Base-by-base conservation (phyloP, 140 eudicot genomes). In the Anethum foeniculum region DNA sequence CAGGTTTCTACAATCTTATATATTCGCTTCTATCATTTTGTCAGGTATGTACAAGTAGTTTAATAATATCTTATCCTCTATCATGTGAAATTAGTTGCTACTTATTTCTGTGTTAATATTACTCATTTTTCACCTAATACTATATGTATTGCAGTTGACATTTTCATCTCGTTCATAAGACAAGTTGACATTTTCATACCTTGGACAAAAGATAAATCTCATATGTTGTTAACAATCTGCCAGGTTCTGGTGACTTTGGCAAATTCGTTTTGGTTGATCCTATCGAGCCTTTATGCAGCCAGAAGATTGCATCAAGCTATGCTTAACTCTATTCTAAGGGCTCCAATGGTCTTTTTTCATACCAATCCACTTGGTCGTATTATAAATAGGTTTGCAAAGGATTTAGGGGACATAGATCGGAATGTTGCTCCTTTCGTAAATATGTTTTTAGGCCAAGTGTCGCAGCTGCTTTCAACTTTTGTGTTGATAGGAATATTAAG, bases 321-420 rank as follows among this genome's bases (percentile, higher is more conserved):
- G 97, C 92, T 95, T 39, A 75, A 72, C 54, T 82, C 99, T 69
- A 88, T 92, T 75, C 81, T 95, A 58, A 88, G 93, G 89, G 98
- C 98, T 81, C 98, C 99, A 5, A 95, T 95, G 99, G 97, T 91
- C 71, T 95, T 95, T 86, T 95, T 95, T 86, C 97, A 95, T 79
- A 95, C 99, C 5, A 95, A 93, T 86, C 99, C 99, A 30, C 88
- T 88, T 68, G 99, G 98, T 68, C 92, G 99, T 49, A 88, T 95
- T 52, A 95, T 95, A 54, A 95, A 95, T 80, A 87, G 98, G 82
- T 95, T 95, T 84, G 80, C 98, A 4, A 93, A 93, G 86, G 99
- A 95, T 88, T 80, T 93, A 15, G 97, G 99, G 68, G 99, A 95
- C 83, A 93, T 95, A 54, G 99, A 95, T 86, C 92, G 99, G 43